phyloP scores from a whole-genome alignment of 148 eudicot genomes.

The Oxyria digyna region DNA sequence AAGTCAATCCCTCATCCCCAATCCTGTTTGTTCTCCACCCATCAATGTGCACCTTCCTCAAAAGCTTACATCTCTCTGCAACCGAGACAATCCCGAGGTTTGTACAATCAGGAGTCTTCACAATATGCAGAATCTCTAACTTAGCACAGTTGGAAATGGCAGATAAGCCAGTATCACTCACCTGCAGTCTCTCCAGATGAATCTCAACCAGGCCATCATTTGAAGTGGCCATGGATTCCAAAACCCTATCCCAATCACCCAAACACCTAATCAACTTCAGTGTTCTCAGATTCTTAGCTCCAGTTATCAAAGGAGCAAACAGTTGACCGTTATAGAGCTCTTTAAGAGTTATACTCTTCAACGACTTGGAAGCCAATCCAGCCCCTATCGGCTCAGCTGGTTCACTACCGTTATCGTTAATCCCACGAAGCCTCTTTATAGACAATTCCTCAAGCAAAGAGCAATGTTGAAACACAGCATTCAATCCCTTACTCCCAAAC shows the following conservation, averaged over 20 bases:
- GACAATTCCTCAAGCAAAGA: constrained; percentile 21
- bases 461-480: constrained; percentile 22
- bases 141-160: constrained; percentile 30
- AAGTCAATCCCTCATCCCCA: constrained; percentile 55
- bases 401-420: constrained; percentile 10
- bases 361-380: constrained; percentile 26
- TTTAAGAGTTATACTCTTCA: constrained; percentile 49
- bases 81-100: constrained; percentile 38
- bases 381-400: constrained; percentile 31
- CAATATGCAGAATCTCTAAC: constrained; percentile 62
- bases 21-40: constrained; percentile 87
- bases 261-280: constrained; percentile 48
- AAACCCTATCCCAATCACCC: constrained; percentile 69
- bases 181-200: constrained; percentile 65
- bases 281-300: constrained; percentile 40
- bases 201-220: constrained; percentile 40
- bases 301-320: constrained; percentile 49
- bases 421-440: constrained; percentile 17
- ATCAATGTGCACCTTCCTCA: constrained; percentile 76
- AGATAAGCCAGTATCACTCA: constrained; percentile 52
- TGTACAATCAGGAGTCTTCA: constrained; percentile 65
- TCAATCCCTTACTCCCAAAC: constrained; percentile 30
- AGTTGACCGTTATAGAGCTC: constrained; percentile 67
- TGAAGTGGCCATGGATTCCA: constrained; percentile 26
- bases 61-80: constrained; percentile 47